phyloP scores from a whole-genome alignment of 2,329 filamentous ascomycete genomes.

The Aspergillus sp. region DNA sequence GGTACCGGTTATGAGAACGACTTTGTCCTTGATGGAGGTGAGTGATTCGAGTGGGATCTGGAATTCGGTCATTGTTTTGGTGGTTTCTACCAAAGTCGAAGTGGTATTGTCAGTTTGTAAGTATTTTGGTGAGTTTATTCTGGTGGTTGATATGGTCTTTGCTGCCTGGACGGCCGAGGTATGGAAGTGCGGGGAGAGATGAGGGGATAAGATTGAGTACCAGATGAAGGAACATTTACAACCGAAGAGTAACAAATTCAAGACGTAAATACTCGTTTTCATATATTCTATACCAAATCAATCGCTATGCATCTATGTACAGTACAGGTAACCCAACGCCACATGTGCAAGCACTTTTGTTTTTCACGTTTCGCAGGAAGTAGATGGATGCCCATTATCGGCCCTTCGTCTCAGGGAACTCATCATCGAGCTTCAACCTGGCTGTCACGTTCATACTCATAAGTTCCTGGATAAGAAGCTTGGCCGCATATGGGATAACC shows the following conservation, averaged over 20 bases:
- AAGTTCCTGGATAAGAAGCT: constrained; percentile 91
- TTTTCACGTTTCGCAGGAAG: neutral
- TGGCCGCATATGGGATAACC: constrained; percentile 96
- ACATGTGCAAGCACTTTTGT: constrained; percentile 6
- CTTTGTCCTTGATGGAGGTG: constrained; percentile 46
- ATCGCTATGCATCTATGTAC: constrained; percentile 26
- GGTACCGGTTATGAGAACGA: constrained; percentile 55
- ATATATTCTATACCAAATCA: constrained; percentile 12
- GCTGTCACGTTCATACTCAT: constrained; percentile 99
- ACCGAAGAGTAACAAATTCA: neutral
- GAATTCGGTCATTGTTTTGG: constrained; percentile 8
- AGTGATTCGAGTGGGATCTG: constrained; percentile 10
- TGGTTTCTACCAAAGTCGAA: neutral
- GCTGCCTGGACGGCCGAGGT: neutral
- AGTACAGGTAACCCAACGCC: constrained; percentile 17
- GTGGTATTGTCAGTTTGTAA: neutral
- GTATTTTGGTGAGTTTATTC: neutral
- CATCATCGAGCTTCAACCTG: constrained; percentile 83
- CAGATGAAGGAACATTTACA: neutral
- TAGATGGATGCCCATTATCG: constrained; percentile 19
- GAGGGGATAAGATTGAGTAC: neutral
- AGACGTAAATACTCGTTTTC: neutral
- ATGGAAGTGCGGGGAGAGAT: constrained; percentile 1
- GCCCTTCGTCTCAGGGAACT: constrained; percentile 67
- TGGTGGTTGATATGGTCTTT: neutral